Percentiles rank a stretch among this genome's conserved stretches.
Evolutionary conservation across 257 asterid species (phyloP).

Genomic region (Euphrasia confusa): DNA sequence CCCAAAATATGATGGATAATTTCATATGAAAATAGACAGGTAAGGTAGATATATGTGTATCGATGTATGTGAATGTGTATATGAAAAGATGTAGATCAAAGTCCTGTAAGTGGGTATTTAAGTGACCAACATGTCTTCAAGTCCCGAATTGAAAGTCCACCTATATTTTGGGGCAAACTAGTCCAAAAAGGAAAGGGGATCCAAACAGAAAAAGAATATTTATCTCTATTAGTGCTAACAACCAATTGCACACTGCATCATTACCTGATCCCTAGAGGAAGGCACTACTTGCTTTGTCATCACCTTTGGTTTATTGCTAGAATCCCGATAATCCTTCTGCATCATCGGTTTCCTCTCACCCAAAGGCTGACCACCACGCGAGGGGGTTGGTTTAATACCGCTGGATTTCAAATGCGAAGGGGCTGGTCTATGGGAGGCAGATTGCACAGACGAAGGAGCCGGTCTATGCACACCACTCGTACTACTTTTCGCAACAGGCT

Average conservation of each 20-base stretch:
- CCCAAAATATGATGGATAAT: too few species aligned
- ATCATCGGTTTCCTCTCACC: slow-evolving; percentile 37
- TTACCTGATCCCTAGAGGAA: slow-evolving; percentile 45
- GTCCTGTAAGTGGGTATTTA: too few species aligned
- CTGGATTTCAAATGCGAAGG: slow-evolving; percentile 29
- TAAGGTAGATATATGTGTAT: too few species aligned
- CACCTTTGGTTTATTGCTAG: slow-evolving; percentile 40
- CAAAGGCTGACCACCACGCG: slow-evolving; percentile 33
- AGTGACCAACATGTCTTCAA: too few species aligned
- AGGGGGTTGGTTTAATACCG: slow-evolving; percentile 30
- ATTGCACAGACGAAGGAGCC: slow-evolving; percentile 26
- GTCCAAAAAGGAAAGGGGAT: not conserved
- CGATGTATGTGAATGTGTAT: too few species aligned
- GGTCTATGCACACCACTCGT: slow-evolving; percentile 31
- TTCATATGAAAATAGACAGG: too few species aligned
- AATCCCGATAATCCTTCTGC: slow-evolving; percentile 36
- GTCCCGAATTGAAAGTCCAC: too few species aligned
- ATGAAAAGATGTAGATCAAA: too few species aligned
- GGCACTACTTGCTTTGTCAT: slow-evolving; percentile 37
- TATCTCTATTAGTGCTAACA: not conserved
- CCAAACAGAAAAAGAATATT: not conserved
- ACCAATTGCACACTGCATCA: not conserved
- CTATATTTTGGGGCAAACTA: not conserved
- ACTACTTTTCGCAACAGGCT: slow-evolving; percentile 34
- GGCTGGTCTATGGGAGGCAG: slow-evolving; percentile 31